Evolutionary conservation across 495 filamentous ascomycete genomes (phyloP), one percentile per base, ranked within the genome.

Genomic region (Hypoxylon fuscum): DNA sequence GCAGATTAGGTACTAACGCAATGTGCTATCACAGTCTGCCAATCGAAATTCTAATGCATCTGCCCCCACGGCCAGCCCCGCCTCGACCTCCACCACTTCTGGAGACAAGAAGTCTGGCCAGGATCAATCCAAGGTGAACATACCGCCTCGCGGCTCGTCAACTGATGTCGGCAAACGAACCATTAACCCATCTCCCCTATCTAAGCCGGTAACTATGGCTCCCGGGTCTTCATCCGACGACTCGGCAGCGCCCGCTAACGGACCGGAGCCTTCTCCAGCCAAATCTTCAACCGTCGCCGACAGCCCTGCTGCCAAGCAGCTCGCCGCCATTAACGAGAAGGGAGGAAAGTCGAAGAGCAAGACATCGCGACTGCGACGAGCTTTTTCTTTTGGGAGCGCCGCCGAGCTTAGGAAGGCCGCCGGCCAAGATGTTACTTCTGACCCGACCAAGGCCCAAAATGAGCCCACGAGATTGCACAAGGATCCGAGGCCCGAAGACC

Each of bases 361-460:
- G 77, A 96, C 96, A 55, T 93, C 89, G n/a, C 83, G 94, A 47
- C 77, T 99, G 42, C 83, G 95, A 54, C 85, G 95, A 68, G 95
- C 95, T 2, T 97, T 99, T 72, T 98, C 96, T 0, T 99, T 99
- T 75, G 93, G 95, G 15, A 97, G 96, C 71, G 91, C 94, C 37
- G 91, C 93, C 8, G 96, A 99, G 71, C 83, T 99, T 32, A 83
- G 91, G 48, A 90, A 90, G 62, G 91, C 87, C 11, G 85, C 66
- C 2, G 70, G 66, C 12, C 64, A 85, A 5, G 89, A 88, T 62
- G 86, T 86, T 56, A 88, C 83, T 61, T 64, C 62, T 56, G 78
- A 78, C 1, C 58, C 64, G 4, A 74, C 72, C 37, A 85, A 84
- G 25, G 76, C 83, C 31, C 57, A 61, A 48, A 79, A 80, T 21